Evolutionary conservation across 116 monocot species (phyloP).

Genomic region (Dioscorea cayenensis): DNA sequence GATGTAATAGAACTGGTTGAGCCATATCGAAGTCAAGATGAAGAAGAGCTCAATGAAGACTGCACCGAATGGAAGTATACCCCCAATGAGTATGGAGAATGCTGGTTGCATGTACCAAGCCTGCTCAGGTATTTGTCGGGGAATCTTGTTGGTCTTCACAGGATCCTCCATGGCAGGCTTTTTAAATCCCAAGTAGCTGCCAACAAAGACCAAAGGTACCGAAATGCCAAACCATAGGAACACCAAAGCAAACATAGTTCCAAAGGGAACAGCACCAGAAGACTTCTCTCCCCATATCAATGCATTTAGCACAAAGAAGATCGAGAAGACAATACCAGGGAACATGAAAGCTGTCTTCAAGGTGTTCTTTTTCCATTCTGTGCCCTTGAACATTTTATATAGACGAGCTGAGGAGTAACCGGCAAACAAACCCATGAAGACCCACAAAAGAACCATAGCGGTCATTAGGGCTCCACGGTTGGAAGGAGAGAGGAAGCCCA

Average conservation of each 20-base stretch:
- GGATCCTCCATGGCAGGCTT: conserved; percentile 51
- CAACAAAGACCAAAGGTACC: conserved; percentile 48
- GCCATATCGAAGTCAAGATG: conserved; percentile 53
- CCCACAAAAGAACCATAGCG: conserved; percentile 57
- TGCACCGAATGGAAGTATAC: conserved; percentile 53
- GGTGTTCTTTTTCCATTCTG: conserved; percentile 54
- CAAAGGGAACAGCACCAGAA: conserved; percentile 51
- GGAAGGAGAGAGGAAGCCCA: conserved; percentile 49
- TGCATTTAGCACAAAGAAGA: conserved; percentile 49
- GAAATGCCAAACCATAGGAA: conserved; percentile 59
- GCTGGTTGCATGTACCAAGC: conserved; percentile 61
- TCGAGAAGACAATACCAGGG: conserved; percentile 40
- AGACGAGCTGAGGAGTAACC: conserved; percentile 43
- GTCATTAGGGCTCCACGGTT: conserved; percentile 60
- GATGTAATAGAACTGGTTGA: conserved; percentile 66
- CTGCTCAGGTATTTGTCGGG: conserved; percentile 49
- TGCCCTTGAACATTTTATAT: conserved; percentile 54
- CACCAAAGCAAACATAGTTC: conserved; percentile 57
- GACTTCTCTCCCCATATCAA: conserved; percentile 59
- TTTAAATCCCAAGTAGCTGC: conserved; percentile 51
- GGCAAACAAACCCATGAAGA: conserved; percentile 57
- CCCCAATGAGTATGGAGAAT: conserved; percentile 50
- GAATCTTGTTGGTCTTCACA: conserved; percentile 56
- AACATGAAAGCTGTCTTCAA: conserved; percentile 66
- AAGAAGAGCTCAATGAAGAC: conserved; percentile 59